These are phyloP conservation scores for Barnettozyma siamensis DNA, from an alignment of 805 yeast genomes.

Conservation along the genomic window DNA sequence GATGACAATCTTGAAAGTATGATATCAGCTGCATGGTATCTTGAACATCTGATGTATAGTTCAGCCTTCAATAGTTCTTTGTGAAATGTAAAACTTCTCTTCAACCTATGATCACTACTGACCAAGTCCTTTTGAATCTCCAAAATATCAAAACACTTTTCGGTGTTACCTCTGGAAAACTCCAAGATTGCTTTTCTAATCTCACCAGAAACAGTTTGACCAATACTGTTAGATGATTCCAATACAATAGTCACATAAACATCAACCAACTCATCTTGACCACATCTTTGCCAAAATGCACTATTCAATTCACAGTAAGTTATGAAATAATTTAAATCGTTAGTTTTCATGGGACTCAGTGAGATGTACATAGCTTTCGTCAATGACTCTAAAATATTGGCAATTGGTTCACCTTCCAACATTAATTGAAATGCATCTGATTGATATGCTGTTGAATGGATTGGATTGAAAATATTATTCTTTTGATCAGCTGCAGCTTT, in stretches of 20 bases:
- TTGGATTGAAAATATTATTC: conserved; percentile 16
- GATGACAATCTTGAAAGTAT: conserved; percentile 18
- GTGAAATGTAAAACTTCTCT: conserved; percentile 36
- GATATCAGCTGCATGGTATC: conserved; percentile 24
- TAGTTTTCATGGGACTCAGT: conserved; percentile 36
- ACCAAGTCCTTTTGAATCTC: conserved; percentile 26
- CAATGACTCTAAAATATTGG: conserved; percentile 46
- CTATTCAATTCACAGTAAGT: conserved; percentile 41
- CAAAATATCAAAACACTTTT: conserved; percentile 32
- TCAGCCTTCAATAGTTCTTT: conserved; percentile 34
- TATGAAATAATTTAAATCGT: conserved; percentile 28
- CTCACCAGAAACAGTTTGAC: conserved; percentile 34
- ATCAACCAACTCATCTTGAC: conserved; percentile 40
- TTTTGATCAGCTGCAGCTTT: conserved; percentile 22
- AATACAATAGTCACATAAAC: conserved; percentile 43
- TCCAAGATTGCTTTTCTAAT: conserved; percentile 35
- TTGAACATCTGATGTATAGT: conserved; percentile 23
- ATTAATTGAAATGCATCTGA: conserved; percentile 55
- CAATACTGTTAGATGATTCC: conserved; percentile 31
- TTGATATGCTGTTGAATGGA: conserved; percentile 56
- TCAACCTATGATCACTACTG: conserved; percentile 24
- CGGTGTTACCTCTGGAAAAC: conserved; percentile 36
- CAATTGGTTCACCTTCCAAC: conserved; percentile 43
- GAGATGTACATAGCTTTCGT: conserved; percentile 52
- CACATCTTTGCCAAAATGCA: conserved; percentile 47